Evolutionary conservation across 305 asterid species (phyloP).

Genomic region (Lippia alba): DNA sequence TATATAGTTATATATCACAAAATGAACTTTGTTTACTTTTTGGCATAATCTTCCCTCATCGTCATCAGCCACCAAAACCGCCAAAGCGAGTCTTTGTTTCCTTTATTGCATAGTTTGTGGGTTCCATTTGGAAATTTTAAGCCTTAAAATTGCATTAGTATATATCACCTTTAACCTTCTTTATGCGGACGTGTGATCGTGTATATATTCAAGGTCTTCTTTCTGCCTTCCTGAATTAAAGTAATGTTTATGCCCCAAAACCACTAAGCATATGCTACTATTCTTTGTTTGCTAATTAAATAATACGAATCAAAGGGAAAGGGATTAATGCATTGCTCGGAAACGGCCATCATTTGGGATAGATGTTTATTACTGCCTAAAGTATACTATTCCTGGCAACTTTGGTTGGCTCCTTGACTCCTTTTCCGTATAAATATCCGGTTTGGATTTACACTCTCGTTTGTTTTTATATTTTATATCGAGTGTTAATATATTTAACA

Average conservation of each 20-base stretch:
- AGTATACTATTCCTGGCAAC: no score
- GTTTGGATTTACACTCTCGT: no score
- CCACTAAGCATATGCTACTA: neutral
- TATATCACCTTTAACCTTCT: neutral
- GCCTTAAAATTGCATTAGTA: neutral
- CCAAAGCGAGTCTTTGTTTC: neutral
- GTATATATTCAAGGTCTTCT: slow-evolving; percentile 20
- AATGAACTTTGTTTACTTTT: slow-evolving; percentile 1
- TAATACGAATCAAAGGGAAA: no score
- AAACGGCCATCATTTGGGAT: no score
- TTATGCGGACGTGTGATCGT: slow-evolving; percentile 7
- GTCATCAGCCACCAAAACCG: neutral
- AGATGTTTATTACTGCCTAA: no score
- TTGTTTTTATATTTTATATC: no score
- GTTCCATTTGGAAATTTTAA: slow-evolving; percentile 20
- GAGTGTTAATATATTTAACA: no score
- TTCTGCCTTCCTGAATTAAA: slow-evolving; percentile 10
- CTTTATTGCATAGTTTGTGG: neutral
- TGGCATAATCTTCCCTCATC: neutral
- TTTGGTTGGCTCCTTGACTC: no score
- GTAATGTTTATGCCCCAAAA: neutral
- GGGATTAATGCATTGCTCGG: no score
- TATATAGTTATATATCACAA: neutral
- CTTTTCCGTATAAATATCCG: no score
- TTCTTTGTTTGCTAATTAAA: no score